A percentile compares a stretch with the other conserved stretches of the same genome.
Conservation (phyloP, 1,139 yeast species). For the Williopsis jadinii region DNA sequence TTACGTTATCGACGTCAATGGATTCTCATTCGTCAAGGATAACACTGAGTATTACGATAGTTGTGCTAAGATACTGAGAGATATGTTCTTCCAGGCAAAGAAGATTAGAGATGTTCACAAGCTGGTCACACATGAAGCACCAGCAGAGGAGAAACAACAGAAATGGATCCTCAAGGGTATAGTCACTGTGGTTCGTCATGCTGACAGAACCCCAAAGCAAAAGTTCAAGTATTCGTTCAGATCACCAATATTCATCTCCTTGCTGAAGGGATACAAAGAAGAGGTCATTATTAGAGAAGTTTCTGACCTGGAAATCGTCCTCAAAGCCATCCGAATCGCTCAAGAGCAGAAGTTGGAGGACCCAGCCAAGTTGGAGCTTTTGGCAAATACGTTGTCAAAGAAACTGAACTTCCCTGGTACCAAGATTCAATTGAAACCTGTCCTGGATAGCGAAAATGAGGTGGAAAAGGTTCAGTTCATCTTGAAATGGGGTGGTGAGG, state of each 20-base stretch:
- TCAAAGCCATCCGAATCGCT: conserved; percentile 80
- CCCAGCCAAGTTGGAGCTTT: conserved; percentile 61
- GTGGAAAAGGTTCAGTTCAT: conserved; percentile 95
- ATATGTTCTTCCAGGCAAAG: conserved; percentile 59
- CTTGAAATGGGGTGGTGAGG: conserved; percentile 99
- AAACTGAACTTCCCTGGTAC: conserved; percentile 93
- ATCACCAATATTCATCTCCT: conserved; percentile 76
- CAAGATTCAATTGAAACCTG: conserved; percentile 91
- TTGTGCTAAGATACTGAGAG: conserved; percentile 71
- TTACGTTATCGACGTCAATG: conserved; percentile 95
- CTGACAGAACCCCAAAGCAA: conserved; percentile 98
- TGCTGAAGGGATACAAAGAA: conserved; percentile 89
- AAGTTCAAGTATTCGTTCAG: conserved; percentile 93
- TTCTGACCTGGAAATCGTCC: conserved; percentile 75
- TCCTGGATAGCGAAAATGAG: conserved; percentile 58
- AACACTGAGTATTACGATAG: conserved; percentile 79
- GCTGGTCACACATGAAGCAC: conserved; percentile 22
- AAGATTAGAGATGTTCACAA: conserved; percentile 39
- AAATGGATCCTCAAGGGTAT: conserved; percentile 96
- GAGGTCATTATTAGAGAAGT: conserved; percentile 93
- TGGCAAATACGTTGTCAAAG: conserved; percentile 79
- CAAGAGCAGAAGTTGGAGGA: conserved; percentile 77
- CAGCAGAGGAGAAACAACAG: conserved; percentile 70
- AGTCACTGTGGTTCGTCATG: conserved; percentile 90
- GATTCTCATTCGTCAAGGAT: conserved; percentile 96